Evolutionary conservation across 2,329 filamentous ascomycete genomes (phyloP).

Genomic region (Iodosphaeria phyllophila): DNA sequence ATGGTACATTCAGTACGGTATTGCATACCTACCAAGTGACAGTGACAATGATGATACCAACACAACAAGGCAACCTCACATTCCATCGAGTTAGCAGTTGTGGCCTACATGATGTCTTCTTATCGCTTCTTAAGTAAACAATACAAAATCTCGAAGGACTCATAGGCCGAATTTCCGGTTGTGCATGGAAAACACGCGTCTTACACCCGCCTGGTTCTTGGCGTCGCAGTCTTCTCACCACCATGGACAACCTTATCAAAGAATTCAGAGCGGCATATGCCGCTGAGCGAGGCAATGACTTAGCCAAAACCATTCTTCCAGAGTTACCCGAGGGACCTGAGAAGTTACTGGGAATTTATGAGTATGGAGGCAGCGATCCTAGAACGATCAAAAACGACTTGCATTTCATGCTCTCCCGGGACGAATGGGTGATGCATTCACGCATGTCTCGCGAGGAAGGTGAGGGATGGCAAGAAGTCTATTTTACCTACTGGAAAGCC

Average conservation of each 20-base stretch:
- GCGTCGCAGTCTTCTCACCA: slow-evolving; percentile 4
- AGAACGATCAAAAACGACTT: slow-evolving; percentile 52
- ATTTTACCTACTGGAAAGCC: slow-evolving; percentile 68
- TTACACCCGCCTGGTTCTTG: too few species aligned
- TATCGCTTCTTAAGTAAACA: too few species aligned
- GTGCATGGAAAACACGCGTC: too few species aligned
- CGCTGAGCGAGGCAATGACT: slow-evolving; percentile 45
- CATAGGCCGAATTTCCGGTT: too few species aligned
- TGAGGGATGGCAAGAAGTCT: slow-evolving; percentile 75
- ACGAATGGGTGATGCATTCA: too few species aligned
- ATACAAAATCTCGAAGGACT: too few species aligned
- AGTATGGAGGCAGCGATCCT: slow-evolving; percentile 48
- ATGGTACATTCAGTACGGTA: too few species aligned
- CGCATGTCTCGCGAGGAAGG: slow-evolving; percentile 48
- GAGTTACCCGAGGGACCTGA: slow-evolving; percentile 44
- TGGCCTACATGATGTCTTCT: too few species aligned
- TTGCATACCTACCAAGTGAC: too few species aligned
- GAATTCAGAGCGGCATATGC: slow-evolving; percentile 55
- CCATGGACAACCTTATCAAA: slow-evolving; percentile 56
- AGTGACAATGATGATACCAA: too few species aligned
- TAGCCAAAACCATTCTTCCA: slow-evolving; percentile 61
- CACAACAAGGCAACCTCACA: too few species aligned
- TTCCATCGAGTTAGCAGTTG: too few species aligned
- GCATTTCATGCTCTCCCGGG: slow-evolving; percentile 50
- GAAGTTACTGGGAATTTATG: slow-evolving; percentile 51